A percentile compares a stretch with the other conserved stretches of the same genome.
phyloP scores from a whole-genome alignment of 441 rosid species.

The Corymbia calophylla region DNA sequence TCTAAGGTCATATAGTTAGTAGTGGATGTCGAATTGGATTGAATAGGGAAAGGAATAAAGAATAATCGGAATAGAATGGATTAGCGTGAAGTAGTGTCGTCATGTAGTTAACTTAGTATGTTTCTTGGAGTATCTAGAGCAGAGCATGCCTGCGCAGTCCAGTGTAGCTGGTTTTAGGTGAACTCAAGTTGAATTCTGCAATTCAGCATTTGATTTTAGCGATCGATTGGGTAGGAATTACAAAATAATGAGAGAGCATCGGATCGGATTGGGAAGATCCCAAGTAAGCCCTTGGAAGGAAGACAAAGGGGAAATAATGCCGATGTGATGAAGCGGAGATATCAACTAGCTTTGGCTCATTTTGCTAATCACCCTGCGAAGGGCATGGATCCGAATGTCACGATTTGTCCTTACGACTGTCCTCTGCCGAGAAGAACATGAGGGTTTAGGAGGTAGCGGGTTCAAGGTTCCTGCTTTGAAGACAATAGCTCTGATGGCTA shows the following conservation, averaged over 20 bases:
- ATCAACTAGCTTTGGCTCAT: conserved; percentile 80
- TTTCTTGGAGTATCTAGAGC: too few species aligned
- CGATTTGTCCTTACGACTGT: conserved; percentile 78
- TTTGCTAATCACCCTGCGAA: conserved; percentile 63
- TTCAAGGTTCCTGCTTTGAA: conserved; percentile 32
- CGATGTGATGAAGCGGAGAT: conserved; percentile 62
- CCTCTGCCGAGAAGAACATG: conserved; percentile 53
- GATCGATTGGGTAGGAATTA: background rate
- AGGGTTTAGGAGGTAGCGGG: conserved; percentile 21
- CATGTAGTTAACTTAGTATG: too few species aligned
- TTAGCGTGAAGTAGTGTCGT: too few species aligned
- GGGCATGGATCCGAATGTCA: conserved; percentile 66
- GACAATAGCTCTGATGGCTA: conserved; percentile 73
- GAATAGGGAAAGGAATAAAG: too few species aligned
- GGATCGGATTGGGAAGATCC: conserved; percentile 57
- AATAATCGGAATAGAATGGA: too few species aligned
- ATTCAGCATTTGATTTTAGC: too few species aligned
- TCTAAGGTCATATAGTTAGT: too few species aligned
- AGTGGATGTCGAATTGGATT: too few species aligned
- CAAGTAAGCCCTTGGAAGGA: conserved; percentile 60
- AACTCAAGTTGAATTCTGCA: too few species aligned
- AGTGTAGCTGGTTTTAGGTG: too few species aligned
- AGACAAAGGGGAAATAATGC: background rate
- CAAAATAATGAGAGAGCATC: conserved; percentile 22
- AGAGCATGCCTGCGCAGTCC: too few species aligned